Conservation (phyloP, 805 yeast species). For the Isabelozyma gotoi region DNA sequence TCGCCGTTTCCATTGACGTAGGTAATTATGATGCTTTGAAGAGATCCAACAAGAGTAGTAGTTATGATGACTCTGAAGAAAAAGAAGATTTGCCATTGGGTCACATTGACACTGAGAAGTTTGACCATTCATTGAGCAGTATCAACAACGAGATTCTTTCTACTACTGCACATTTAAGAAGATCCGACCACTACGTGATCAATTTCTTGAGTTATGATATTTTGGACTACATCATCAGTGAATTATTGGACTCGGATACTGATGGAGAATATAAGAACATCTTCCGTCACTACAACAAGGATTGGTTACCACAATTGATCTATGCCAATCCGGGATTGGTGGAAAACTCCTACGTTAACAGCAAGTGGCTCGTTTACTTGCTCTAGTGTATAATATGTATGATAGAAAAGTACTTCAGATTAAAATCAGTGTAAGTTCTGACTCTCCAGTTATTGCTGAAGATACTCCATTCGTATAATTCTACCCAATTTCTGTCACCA, state of each 20-base stretch:
- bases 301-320: constrained; percentile 41
- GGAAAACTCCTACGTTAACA: constrained; percentile 30
- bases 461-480: too few species aligned
- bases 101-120: constrained; percentile 32
- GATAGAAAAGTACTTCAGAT: neutral
- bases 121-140: constrained; percentile 24
- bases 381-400: constrained; percentile 14
- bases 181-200: constrained; percentile 19
- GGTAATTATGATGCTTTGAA: constrained; percentile 45
- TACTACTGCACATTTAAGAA: neutral
- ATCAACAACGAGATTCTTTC: constrained; percentile 20
- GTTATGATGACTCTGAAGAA: constrained; percentile 9
- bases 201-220: constrained; percentile 33
- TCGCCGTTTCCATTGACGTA: constrained; percentile 47
- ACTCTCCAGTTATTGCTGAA: too few species aligned
- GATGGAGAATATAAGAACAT: constrained; percentile 20
- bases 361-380: constrained; percentile 39
- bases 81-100: constrained; percentile 31
- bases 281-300: constrained; percentile 36
- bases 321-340: constrained; percentile 42
- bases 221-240: constrained; percentile 27
- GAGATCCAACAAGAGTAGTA: constrained; percentile 11
- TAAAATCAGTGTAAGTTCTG: neutral
- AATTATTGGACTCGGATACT: constrained; percentile 24
- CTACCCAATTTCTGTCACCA: too few species aligned